Percentiles rank a stretch among this genome's conserved stretches.
phyloP scores from a whole-genome alignment of 1,284 basidiomycete species.

The Trichosporon inkin region DNA sequence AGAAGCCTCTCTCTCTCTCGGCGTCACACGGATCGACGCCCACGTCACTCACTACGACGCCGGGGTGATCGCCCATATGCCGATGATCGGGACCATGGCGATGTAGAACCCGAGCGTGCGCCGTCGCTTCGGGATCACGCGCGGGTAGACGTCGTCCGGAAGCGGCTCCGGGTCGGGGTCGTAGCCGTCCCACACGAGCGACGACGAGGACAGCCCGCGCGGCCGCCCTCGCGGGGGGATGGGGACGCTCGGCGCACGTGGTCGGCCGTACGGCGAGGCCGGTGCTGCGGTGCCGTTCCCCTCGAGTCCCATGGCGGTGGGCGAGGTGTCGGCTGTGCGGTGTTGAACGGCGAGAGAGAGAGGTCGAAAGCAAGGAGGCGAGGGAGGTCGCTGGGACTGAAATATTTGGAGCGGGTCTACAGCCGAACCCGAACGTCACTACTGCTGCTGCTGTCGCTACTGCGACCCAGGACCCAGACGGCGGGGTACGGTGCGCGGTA shows the following conservation, averaged over 20 bases:
- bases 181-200: constrained; percentile 4
- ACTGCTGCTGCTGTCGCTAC: too few relatives aligned
- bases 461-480: too few relatives aligned
- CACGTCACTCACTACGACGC: constrained; percentile 61
- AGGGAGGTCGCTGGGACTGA: too few relatives aligned
- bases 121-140: neutral
- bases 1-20: too few relatives aligned
- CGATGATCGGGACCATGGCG: constrained; percentile 55
- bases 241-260: neutral
- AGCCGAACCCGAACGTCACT: too few relatives aligned
- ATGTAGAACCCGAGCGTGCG: constrained; percentile 31
- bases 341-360: too few relatives aligned
- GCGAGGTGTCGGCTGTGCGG: too few relatives aligned
- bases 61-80: constrained; percentile 66
- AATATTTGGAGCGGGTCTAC: too few relatives aligned
- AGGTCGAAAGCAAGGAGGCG: too few relatives aligned
- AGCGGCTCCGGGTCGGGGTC: constrained; percentile 6
- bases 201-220: neutral
- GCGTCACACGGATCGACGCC: too few relatives aligned
- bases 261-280: neutral
- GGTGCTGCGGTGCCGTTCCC: constrained; percentile 3
- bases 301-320: constrained; percentile 3
- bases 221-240: neutral
- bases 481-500: too few relatives aligned
- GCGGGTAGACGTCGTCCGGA: constrained; percentile 14